Evolutionary conservation across 2,329 filamentous ascomycete species (phyloP).

Genomic region (Metarhizium album): DNA sequence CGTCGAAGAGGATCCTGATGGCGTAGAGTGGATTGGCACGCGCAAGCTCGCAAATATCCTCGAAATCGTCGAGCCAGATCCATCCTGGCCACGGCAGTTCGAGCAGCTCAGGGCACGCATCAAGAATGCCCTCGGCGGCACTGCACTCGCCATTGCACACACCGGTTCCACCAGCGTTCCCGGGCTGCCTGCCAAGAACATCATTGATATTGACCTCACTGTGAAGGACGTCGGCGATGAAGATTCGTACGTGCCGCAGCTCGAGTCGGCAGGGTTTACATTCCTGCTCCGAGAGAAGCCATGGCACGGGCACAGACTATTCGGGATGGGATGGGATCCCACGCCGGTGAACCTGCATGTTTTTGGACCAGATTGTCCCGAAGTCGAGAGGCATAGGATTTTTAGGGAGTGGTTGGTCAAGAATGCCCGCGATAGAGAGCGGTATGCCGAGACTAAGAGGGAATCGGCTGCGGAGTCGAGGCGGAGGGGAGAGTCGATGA

Average conservation of each 20-base stretch:
- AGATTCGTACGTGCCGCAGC: constrained; percentile 27
- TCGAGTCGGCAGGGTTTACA: constrained; percentile 33
- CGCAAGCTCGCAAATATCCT: not conserved
- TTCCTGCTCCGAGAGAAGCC: constrained; percentile 34
- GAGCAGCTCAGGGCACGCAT: not conserved
- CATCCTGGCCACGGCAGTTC: constrained; percentile 1
- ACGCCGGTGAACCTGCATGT: constrained; percentile 35
- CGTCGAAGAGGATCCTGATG: not conserved
- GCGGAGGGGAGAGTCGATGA: constrained; percentile 20
- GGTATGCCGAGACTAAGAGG: constrained; percentile 29
- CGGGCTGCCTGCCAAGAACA: constrained; percentile 35
- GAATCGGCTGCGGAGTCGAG: constrained; percentile 21
- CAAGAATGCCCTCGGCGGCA: constrained; percentile 1
- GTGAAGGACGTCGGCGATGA: constrained; percentile 30
- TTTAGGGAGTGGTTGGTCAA: constrained; percentile 31
- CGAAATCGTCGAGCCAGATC: constrained; percentile 1
- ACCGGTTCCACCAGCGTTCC: constrained; percentile 42
- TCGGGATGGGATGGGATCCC: constrained; percentile 23
- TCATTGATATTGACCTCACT: constrained; percentile 42
- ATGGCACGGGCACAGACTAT: constrained; percentile 40
- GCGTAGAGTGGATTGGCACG: not conserved
- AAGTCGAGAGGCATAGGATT: constrained; percentile 29
- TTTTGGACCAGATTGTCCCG: constrained; percentile 30
- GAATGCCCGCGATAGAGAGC: constrained; percentile 25
- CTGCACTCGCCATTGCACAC: constrained; percentile 30